A percentile compares a stretch with the other conserved stretches of the same genome.
phyloP scores from a whole-genome alignment of 75 land plant species.

The Azolla pinnata region DNA sequence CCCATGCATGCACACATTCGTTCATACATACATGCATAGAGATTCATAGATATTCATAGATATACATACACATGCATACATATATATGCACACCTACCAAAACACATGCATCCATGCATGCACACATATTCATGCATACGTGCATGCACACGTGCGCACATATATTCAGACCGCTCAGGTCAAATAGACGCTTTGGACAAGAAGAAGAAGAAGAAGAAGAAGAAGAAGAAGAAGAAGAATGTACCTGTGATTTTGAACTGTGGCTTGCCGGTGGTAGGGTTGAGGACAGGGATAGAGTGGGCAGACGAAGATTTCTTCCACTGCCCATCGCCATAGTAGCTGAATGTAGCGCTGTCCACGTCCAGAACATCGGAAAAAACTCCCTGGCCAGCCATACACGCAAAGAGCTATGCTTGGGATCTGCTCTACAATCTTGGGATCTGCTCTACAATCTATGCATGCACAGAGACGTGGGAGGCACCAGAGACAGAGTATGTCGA shows the following conservation, averaged over 20 bases:
- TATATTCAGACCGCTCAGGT: too few species aligned
- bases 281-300: constrained; percentile 60
- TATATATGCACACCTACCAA: not conserved
- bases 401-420: not conserved
- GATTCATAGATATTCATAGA: not conserved
- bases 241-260: constrained; percentile 89
- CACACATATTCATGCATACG: not conserved
- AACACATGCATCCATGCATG: not conserved
- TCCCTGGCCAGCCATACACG: constrained; percentile 61
- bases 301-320: constrained; percentile 79
- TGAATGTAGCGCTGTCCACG: constrained; percentile 74
- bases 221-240: not conserved
- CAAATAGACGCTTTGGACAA: too few species aligned
- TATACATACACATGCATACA: not conserved
- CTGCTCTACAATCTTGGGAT: too few species aligned
- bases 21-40: too few species aligned
- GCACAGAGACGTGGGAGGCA: too few species aligned
- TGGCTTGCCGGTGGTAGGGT: constrained; percentile 72
- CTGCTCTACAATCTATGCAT: too few species aligned
- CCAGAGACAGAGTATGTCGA: too few species aligned
- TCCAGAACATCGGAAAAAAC: constrained; percentile 69
- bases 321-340: constrained; percentile 84
- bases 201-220: not conserved
- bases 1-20: too few species aligned
- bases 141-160: not conserved